Evolutionary conservation across 352 stramenopile species (phyloP).

Genomic region (Globisporangium lucens): DNA sequence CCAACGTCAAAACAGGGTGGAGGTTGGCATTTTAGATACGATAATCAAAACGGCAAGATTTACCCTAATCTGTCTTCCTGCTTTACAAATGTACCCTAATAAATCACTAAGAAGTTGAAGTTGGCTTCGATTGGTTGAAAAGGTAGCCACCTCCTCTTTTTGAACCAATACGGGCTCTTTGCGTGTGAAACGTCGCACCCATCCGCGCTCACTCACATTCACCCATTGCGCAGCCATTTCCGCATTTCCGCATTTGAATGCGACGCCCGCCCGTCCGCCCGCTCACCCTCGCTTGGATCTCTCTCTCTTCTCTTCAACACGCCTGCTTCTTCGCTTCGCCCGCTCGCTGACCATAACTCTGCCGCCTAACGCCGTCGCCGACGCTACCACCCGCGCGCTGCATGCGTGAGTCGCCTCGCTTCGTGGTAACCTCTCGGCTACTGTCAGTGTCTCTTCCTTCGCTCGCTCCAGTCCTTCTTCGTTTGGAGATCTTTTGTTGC

Average conservation of each 20-base stretch:
- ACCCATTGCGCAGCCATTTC: slow-evolving; percentile 5
- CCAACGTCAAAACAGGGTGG: too few relatives aligned
- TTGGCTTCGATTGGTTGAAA: slow-evolving; percentile 3
- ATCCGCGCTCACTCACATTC: neutral
- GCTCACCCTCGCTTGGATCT: neutral
- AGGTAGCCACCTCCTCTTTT: neutral
- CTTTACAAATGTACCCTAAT: too few relatives aligned
- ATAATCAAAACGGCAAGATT: too few relatives aligned
- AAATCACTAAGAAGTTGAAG: neutral
- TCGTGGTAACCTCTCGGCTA: neutral
- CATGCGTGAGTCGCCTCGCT: neutral
- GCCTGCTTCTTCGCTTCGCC: neutral
- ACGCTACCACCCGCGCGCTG: neutral
- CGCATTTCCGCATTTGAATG: neutral
- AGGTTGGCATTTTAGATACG: too few relatives aligned
- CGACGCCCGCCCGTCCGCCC: neutral
- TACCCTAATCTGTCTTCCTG: too few relatives aligned
- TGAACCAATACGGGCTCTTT: neutral
- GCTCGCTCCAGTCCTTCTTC: neutral
- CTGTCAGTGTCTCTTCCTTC: neutral
- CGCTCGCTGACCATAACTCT: neutral
- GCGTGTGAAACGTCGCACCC: neutral
- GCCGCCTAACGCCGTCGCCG: neutral
- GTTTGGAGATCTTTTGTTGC: neutral
- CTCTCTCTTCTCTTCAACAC: neutral